A percentile compares a stretch with the other conserved stretches of the same genome.
These are phyloP conservation scores for Botrytis elliptica DNA, from an alignment of 2,329 filamentous ascomycete genomes.

Conservation along the genomic window DNA sequence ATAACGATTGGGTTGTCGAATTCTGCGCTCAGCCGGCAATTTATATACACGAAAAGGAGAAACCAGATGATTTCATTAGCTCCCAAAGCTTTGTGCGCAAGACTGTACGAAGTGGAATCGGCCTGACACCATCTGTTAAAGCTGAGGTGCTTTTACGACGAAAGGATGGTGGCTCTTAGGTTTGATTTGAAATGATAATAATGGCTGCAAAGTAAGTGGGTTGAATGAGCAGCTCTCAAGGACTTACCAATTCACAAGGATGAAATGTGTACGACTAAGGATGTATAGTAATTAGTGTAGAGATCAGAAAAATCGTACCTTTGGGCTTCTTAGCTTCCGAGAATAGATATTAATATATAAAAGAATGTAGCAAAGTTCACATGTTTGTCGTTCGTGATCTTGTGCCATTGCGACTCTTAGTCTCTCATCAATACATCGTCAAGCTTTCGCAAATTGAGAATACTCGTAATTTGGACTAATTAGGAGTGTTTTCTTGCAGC, in stretches of 20 bases:
- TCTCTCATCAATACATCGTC: neutral
- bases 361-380: neutral
- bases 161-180: neutral
- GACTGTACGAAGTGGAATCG: neutral
- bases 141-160: neutral
- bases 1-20: neutral
- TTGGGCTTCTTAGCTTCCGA: neutral
- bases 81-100: conserved; percentile 3
- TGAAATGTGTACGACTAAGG: neutral
- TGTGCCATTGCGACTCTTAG: too few species aligned
- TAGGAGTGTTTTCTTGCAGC: neutral
- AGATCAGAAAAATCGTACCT: neutral
- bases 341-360: neutral
- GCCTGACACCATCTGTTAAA: neutral
- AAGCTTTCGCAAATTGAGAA: neutral
- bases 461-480: neutral
- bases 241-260: neutral
- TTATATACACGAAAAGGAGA: neutral
- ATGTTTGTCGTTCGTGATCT: neutral
- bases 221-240: neutral
- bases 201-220: neutral
- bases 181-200: neutral
- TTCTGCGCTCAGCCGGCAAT: conserved; percentile 5
- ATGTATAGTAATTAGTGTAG: neutral
- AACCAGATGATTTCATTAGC: neutral